Percentiles rank a stretch among this genome's conserved stretches.
Evolutionary conservation across 164 flowering plant species (phyloP).

Genomic region (Vitis labrusca): DNA sequence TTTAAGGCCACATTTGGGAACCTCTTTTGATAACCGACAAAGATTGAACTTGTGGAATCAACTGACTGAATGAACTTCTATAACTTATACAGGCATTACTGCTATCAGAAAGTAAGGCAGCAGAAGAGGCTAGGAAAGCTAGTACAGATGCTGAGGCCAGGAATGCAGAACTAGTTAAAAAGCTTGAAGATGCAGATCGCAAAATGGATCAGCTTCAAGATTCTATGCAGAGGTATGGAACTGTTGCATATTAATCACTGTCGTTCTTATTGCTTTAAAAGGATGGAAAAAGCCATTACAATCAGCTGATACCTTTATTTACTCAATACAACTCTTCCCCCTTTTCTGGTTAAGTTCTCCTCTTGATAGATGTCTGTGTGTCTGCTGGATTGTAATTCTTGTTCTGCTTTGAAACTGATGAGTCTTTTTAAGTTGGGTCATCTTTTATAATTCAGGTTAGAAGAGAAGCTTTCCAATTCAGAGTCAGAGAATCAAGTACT

Average conservation of each 20-base stretch:
- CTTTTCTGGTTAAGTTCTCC: too few relatives aligned
- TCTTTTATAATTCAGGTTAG: constrained; percentile 54
- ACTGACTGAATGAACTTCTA: not conserved
- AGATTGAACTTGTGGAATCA: not conserved
- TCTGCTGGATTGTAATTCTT: not conserved
- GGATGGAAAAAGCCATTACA: too few relatives aligned
- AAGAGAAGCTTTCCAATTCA: constrained; percentile 82
- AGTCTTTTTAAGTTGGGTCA: not conserved
- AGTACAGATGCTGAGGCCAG: constrained; percentile 49
- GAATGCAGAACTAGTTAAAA: constrained; percentile 55
- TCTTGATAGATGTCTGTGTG: too few relatives aligned
- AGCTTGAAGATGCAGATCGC: constrained; percentile 68
- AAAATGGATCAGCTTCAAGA: constrained; percentile 81
- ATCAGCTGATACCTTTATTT: too few relatives aligned
- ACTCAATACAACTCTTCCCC: too few relatives aligned
- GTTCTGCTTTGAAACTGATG: not conserved
- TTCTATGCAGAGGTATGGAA: constrained; percentile 78
- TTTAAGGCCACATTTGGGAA: too few relatives aligned
- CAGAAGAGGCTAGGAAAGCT: constrained; percentile 62
- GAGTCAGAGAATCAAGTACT: constrained; percentile 98
- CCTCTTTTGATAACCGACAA: too few relatives aligned
- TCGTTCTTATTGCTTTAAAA: too few relatives aligned
- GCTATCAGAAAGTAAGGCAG: constrained; percentile 49
- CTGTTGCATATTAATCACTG: too few relatives aligned
- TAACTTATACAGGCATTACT: constrained; percentile 53